phyloP scores from a whole-genome alignment of 2,329 filamentous ascomycete species.

The Rhinocladiella similis region DNA sequence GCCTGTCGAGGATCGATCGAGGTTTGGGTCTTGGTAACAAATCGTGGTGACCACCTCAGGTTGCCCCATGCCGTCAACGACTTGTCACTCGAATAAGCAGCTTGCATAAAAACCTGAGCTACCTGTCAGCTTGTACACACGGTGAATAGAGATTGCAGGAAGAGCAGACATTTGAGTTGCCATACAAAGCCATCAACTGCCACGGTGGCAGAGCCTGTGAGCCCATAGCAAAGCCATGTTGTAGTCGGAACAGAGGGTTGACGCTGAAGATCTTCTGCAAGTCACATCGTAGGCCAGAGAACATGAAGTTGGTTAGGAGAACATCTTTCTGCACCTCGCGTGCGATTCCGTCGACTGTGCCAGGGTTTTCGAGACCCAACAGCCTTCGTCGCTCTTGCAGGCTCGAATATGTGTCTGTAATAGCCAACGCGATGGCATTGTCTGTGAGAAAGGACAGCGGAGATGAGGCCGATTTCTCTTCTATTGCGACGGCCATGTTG shows the following conservation, averaged over 20 bases:
- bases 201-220: constrained; percentile 88
- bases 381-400: constrained; percentile 85
- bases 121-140: constrained; percentile 9
- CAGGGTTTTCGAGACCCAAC: constrained; percentile 87
- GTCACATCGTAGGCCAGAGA: constrained; percentile 92
- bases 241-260: constrained; percentile 92
- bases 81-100: constrained; percentile 90
- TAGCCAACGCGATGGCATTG: constrained; percentile 68
- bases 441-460: constrained; percentile 67
- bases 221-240: constrained; percentile 94
- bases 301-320: constrained; percentile 94
- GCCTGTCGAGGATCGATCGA: constrained; percentile 75
- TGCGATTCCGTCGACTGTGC: constrained; percentile 83
- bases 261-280: constrained; percentile 96
- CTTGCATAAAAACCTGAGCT: constrained; percentile 85
- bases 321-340: constrained; percentile 96
- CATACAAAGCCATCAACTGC: constrained; percentile 90
- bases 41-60: constrained; percentile 77
- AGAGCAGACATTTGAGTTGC: constrained; percentile 74
- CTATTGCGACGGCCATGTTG: constrained; percentile 38
- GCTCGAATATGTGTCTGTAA: constrained; percentile 75
- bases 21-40: constrained; percentile 84
- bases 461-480: constrained; percentile 37
- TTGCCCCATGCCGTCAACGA: constrained; percentile 87
- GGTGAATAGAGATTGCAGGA: not conserved